Evolutionary conservation across 805 yeast species (phyloP), one percentile per base, ranked within the genome.

Genomic region (Candida montana): DNA sequence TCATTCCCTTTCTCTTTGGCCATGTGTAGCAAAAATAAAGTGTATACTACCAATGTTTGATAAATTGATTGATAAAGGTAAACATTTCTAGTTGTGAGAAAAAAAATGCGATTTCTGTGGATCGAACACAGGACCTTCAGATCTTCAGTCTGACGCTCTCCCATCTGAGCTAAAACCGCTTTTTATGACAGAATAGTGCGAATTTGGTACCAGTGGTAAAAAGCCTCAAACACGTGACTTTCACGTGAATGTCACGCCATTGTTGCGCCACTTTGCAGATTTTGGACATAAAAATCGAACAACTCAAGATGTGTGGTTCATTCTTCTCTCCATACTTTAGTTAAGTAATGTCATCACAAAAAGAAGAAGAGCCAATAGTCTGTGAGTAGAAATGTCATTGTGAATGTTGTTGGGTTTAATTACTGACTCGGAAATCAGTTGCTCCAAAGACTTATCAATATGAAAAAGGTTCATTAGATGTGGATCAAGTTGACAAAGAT

Each of bases 361-460:
- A 41, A 18, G 38, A 39, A 17, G 39, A 52, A 29, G 48, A 49
- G 12, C 54, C 57, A 21, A 34, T 55, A 5, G 57, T 55, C 31
- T 55, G 59, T 53, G 30, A 37, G 59, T 53, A n/a, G n/a, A n/a
- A n/a, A n/a, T n/a, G n/a, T n/a, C 16, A 24, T 12, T 7, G 6
- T 19, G 12, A 16, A 9, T n/a, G 12, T 9, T n/a, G n/a, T n/a
- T n/a, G n/a, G n/a, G 6, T 21, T 21, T 21, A 6, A 21, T 9
- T 7, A 29, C 37, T 40, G 35, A 40, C 40, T 18, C 11, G 13
- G 5, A 11, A 13, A 23, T 16, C 24, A 57, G 59, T 87, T 63
- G 95, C 95, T 2, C 96, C 95, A 18, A 76, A 81, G 53, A 86
- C 96, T 0, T 84, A 86, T 53, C 97, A 90, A 61, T 90, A 90